phyloP scores from a whole-genome alignment of 164 flowering plant species.

The Vitis labrusca region DNA sequence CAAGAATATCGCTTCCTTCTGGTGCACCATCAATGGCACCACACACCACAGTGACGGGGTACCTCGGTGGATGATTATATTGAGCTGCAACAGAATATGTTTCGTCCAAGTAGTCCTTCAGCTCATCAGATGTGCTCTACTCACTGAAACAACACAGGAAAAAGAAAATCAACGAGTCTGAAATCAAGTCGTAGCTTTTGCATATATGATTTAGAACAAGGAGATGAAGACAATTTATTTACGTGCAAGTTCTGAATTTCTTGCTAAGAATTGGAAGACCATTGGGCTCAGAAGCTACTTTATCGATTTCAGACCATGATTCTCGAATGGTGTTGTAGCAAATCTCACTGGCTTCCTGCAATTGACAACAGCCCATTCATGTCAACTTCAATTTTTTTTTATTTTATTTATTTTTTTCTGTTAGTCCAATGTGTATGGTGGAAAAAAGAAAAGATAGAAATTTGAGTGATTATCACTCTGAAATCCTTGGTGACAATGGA shows the following conservation, averaged over 20 bases:
- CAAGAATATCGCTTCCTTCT: conserved; percentile 4
- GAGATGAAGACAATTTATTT: not conserved
- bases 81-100: conserved; percentile 21
- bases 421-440: not conserved
- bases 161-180: not conserved
- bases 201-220: no score
- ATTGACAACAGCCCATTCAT: not conserved
- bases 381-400: not conserved
- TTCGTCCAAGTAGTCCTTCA: conserved; percentile 13
- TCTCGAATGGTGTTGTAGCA: conserved; percentile 34
- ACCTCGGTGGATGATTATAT: conserved; percentile 18
- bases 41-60: conserved; percentile 1
- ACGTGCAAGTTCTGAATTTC: conserved; percentile 41
- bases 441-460: not conserved
- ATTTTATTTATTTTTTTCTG: no score
- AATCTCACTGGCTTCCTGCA: conserved; percentile 36
- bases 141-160: conserved; percentile 6
- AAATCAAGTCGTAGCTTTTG: no score
- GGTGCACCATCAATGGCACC: no score
- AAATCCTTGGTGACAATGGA: conserved; percentile 44
- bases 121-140: conserved; percentile 3
- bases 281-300: conserved; percentile 21
- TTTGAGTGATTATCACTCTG: conserved; percentile 23
- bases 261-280: conserved; percentile 33
- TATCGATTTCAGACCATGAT: conserved; percentile 40